These are phyloP conservation scores for Blastocystis sp. DNA, from an alignment of 352 stramenopile species.

Conservation along the genomic window DNA sequence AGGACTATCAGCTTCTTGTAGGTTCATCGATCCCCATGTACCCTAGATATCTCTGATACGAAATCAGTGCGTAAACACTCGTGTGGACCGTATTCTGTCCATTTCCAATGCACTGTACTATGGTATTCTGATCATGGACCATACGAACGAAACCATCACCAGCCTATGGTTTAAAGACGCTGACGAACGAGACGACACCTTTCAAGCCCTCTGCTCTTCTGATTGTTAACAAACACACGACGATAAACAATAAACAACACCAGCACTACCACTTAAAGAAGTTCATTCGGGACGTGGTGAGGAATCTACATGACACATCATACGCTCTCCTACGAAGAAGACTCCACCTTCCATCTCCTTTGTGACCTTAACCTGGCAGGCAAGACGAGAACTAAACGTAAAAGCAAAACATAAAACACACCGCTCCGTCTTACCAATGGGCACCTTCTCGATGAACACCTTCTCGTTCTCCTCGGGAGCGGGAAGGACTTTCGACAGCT, in stretches of 20 bases:
- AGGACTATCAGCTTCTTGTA: slow-evolving; percentile 34
- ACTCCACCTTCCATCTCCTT: slow-evolving; percentile 48
- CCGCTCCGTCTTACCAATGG: slow-evolving; percentile 39
- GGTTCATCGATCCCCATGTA: neutral
- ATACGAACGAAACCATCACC: slow-evolving; percentile 10
- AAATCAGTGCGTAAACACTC: slow-evolving; percentile 8
- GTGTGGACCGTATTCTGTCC: slow-evolving; percentile 11
- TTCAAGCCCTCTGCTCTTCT: slow-evolving; percentile 1
- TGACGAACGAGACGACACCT: neutral
- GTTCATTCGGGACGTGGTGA: slow-evolving; percentile 50
- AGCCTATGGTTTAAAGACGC: slow-evolving; percentile 23
- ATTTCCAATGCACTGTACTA: slow-evolving; percentile 9
- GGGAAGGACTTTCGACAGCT: slow-evolving; percentile 1
- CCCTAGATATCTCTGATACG: neutral
- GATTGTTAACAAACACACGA: slow-evolving; percentile 54
- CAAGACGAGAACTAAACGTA: slow-evolving; percentile 42
- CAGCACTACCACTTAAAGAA: slow-evolving; percentile 43
- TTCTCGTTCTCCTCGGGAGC: neutral
- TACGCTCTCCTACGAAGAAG: neutral
- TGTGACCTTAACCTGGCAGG: slow-evolving; percentile 41
- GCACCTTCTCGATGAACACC: slow-evolving; percentile 34
- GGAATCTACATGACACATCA: slow-evolving; percentile 10
- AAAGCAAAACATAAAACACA: neutral
- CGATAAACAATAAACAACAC: slow-evolving; percentile 11
- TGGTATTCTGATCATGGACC: slow-evolving; percentile 52